Evolutionary conservation across 208 protist genomes (phyloP), one percentile per base, ranked within the genome.

Genomic region (Crithidia sp.): DNA sequence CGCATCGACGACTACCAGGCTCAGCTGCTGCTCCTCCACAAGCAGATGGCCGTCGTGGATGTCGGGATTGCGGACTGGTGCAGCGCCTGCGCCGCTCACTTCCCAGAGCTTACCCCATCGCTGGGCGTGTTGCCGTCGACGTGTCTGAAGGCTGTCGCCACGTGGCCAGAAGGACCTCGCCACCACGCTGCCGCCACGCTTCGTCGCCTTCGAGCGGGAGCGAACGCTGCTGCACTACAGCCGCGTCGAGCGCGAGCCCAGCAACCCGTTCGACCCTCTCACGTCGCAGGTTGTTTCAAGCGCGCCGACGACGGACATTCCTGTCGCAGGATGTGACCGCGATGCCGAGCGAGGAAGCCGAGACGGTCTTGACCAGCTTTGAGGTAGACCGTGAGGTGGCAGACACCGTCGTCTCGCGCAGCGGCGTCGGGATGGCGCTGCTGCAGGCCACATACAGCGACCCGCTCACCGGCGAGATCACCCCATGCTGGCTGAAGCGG

Each of bases 401-500:
- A 10, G 67, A 79, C 67, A 45, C 60, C 6, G 58, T 79, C 12
- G 74, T 79, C 43, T 49, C 66, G 28, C 66, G 10, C 7, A 60
- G 79, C 10, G 54, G 70, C 12, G 61, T 79, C 8, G 67, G 61
- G 7, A 81, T 89, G 62, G 45, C 74, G 41, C 75, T 91, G 17
- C 68, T 89, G 39, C 79, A 84, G 65, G 87, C 81, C 5, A 66
- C 85, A 40, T 86, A 84, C 82, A 83, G 77, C 37, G 81, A 89
- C 64, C 79, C 87, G 9, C 75, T 92, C 49, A 85, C 71, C 3
- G 84, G 84, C 44, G 80, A 76, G 50, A 77, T 89, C 4, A 83
- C 76, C 64, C 77, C 78, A 28, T 92, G 84, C 72, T 92, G 87
- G 87, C 49, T 92, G 55, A 92, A 92, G 57, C 79, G 84, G 10